Base-by-base conservation (phyloP, 2,329 filamentous ascomycete species). In the Aspergillaceae sp. region DNA sequence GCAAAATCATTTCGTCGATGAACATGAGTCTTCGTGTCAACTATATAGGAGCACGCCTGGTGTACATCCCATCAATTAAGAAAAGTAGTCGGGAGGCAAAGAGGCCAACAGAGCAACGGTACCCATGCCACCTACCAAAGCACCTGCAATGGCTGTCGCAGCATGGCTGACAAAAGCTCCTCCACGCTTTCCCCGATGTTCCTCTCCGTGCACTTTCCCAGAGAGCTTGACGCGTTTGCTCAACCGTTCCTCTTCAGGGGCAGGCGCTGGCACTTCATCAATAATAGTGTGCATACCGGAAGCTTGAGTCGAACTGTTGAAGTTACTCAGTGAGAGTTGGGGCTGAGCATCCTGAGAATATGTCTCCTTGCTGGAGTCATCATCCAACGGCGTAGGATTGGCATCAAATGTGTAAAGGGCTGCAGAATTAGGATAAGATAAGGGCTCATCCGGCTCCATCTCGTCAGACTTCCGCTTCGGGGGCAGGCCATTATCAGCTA, bases 21-120 rank as follows among this genome's bases (percentile, higher is more conserved):
- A 19, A 19, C 19, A 19, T 2, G 19, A 19, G 19, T 19, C 19
- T 19, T 19, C 19, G 19, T 19, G 19, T 19, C 19, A 19, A 19
- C 19, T 19, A 19, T 19, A 2, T 19, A 19, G 19, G 19, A 19
- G 19, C 19, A 19, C 19, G 19, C 19, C 19, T 19, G 19, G 19
- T 2, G 19, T 19, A 19, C 19, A 19, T 19, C 19, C 19, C 19
- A 19, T 19, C 19, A 19, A 19, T 19, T 55, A 70, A 35, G 59
- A 53, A 52, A 72, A 72, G 52, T 64, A 72, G 43, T 71, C 67
- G 4, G 63, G 56, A 6, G 70, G 70, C 9, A 73, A 59, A 27
- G 68, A 60, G 8, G 68, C 67, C 40, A 73, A 58, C 11, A 64
- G 55, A 37, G 64, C 59, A 36, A 73, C 60, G 10, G 67, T 67